phyloP scores from a whole-genome alignment of 176 grass and related monocot genomes.

The Zizania latifolia region DNA sequence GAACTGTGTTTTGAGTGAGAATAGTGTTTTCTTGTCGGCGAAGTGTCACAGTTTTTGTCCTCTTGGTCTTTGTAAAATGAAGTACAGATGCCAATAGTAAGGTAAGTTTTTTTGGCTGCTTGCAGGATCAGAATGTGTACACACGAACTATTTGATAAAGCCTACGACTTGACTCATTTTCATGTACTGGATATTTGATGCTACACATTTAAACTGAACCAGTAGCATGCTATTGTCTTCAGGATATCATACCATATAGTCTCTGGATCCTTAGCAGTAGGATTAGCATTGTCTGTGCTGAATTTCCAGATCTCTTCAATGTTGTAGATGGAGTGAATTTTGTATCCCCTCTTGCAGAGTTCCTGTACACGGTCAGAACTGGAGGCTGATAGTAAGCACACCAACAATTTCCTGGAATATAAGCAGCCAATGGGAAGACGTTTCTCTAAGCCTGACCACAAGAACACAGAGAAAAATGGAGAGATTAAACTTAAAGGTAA shows the following conservation, averaged over 20 bases:
- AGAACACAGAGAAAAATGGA: background rate
- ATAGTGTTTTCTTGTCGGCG: constrained; percentile 31
- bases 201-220: background rate
- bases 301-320: constrained; percentile 17
- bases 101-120: constrained; percentile 14
- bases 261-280: background rate
- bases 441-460: constrained; percentile 2
- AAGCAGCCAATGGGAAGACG: constrained; percentile 24
- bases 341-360: constrained; percentile 50
- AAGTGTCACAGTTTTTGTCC: constrained; percentile 35
- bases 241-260: background rate
- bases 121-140: constrained; percentile 1
- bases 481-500: constrained; percentile 25
- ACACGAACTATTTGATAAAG: background rate
- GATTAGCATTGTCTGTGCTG: background rate
- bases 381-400: constrained; percentile 78
- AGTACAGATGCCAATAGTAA: constrained; percentile 18
- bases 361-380: constrained; percentile 89
- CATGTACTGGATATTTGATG: background rate
- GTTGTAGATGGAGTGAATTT: constrained; percentile 24
- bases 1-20: constrained; percentile 38
- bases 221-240: background rate
- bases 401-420: constrained; percentile 37
- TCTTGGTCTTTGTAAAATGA: constrained; percentile 35
- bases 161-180: background rate